Evolutionary conservation across 2,329 filamentous ascomycete genomes (phyloP).

Genomic region (Aspergillus tubingensis): DNA sequence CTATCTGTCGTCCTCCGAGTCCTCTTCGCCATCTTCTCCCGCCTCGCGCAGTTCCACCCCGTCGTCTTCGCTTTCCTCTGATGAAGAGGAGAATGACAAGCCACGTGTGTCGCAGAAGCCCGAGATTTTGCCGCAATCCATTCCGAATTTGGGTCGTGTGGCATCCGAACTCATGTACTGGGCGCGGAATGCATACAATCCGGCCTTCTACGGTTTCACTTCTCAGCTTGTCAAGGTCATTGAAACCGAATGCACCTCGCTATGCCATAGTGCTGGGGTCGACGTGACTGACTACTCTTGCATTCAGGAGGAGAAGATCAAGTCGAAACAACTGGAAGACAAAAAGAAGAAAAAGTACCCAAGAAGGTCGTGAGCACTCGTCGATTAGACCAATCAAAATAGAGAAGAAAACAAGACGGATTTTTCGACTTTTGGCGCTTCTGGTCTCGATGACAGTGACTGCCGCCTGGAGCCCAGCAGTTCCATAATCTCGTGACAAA

Average conservation of each 20-base stretch:
- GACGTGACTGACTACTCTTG: constrained; percentile 34
- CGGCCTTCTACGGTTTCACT: constrained; percentile 46
- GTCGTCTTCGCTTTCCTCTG: constrained; percentile 22
- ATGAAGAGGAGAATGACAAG: constrained; percentile 30
- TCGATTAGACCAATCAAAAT: not conserved
- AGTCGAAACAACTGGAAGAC: constrained; percentile 24
- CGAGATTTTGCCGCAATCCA: constrained; percentile 23
- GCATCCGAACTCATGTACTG: constrained; percentile 46
- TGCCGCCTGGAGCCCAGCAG: constrained; percentile 8
- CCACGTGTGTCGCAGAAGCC: constrained; percentile 8
- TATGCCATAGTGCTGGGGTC: constrained; percentile 40
- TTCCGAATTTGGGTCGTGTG: constrained; percentile 41
- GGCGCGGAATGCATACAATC: constrained; percentile 48
- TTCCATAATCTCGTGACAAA: not conserved
- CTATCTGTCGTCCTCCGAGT: constrained; percentile 38
- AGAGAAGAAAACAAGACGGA: not conserved
- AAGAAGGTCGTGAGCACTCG: constrained; percentile 16
- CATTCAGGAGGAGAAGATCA: constrained; percentile 26
- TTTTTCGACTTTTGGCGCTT: not conserved
- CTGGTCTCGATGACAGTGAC: not conserved
- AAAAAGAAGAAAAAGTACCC: constrained; percentile 26
- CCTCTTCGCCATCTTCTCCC: constrained; percentile 31
- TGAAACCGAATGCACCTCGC: constrained; percentile 39
- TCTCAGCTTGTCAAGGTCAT: constrained; percentile 39
- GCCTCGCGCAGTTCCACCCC: constrained; percentile 26